Percentiles rank a stretch among this genome's conserved stretches.
phyloP scores from a whole-genome alignment of 2,329 filamentous ascomycete genomes.

The Ceratocystis destructans region DNA sequence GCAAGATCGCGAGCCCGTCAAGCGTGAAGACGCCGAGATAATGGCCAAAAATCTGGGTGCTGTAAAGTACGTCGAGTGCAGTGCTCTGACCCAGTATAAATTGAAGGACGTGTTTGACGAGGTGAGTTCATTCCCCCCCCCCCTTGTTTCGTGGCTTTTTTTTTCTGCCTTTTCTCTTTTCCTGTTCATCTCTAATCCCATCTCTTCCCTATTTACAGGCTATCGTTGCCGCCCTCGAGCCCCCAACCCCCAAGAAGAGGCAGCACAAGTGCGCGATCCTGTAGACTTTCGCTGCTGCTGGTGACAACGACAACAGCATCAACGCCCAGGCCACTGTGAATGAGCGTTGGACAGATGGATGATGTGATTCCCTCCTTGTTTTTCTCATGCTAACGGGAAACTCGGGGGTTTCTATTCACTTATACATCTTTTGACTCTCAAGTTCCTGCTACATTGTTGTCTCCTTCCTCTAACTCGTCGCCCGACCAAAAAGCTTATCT shows the following conservation, averaged over 20 bases:
- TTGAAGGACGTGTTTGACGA: conserved; percentile 99
- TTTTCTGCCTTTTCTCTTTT: background rate
- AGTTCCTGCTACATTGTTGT: background rate
- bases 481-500: background rate
- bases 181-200: background rate
- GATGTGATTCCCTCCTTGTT: background rate
- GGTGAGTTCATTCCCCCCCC: conserved; percentile 40
- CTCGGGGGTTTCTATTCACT: too few species aligned
- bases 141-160: background rate
- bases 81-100: conserved; percentile 94
- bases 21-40: conserved; percentile 80
- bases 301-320: background rate
- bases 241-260: conserved; percentile 68
- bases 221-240: conserved; percentile 89
- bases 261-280: conserved; percentile 56
- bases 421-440: background rate
- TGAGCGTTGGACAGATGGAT: background rate
- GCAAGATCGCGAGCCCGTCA: conserved; percentile 90
- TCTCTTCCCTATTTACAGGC: conserved; percentile 41
- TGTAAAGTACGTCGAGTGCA: conserved; percentile 98
- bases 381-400: background rate
- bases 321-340: background rate
- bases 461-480: background rate
- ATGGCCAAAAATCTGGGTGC: conserved; percentile 97
- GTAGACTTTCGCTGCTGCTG: conserved; percentile 28